Evolutionary conservation across 441 rosid species (phyloP).

Genomic region (Erodium moschatum): DNA sequence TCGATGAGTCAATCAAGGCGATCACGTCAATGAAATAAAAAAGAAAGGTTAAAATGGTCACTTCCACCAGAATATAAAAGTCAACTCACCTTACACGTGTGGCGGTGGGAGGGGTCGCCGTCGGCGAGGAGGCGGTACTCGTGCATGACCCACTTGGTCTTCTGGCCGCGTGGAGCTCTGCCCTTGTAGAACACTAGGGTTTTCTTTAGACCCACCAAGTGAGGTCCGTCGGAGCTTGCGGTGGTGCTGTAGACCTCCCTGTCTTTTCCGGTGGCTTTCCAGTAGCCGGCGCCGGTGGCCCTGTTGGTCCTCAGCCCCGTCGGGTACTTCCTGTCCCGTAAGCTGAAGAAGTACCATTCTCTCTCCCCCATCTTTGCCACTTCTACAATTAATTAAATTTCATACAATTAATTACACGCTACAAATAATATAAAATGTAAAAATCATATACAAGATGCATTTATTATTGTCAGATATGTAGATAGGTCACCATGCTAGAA

Average conservation of each 20-base stretch:
- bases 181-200: constrained; percentile 91
- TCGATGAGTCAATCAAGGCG: no score
- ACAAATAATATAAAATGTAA: no score
- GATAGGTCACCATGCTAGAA: no score
- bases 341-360: constrained; percentile 92
- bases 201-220: constrained; percentile 77
- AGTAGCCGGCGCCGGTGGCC: constrained; percentile 91
- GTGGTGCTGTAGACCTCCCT: constrained; percentile 44
- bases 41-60: constrained; percentile 34
- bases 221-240: constrained; percentile 27
- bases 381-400: constrained; percentile 11
- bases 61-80: constrained; percentile 28
- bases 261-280: constrained; percentile 98
- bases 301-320: constrained; percentile 86
- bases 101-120: constrained; percentile 69
- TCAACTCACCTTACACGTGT: constrained; percentile 64
- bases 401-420: no score
- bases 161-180: constrained; percentile 89
- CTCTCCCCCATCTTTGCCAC: constrained; percentile 86
- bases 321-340: constrained; percentile 94
- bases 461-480: no score
- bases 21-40: constrained; percentile 9
- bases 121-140: constrained; percentile 72
- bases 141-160: constrained; percentile 99
- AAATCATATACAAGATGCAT: no score